Percentiles rank a stretch among this genome's conserved stretches.
Conservation (phyloP, 106 monocot genomes). For the Phalaenopsis equestris region DNA sequence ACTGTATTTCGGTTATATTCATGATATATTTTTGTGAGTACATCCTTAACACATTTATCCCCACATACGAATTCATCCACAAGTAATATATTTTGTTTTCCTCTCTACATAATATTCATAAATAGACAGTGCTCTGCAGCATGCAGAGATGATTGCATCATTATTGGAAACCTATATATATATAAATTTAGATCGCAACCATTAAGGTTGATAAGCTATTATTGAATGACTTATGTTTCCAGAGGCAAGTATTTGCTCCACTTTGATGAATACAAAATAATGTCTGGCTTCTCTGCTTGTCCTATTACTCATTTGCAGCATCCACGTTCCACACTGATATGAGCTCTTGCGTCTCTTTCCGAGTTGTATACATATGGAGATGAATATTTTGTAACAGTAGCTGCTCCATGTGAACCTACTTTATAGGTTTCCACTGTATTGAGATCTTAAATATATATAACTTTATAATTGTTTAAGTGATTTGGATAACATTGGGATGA, state of each 20-base stretch:
- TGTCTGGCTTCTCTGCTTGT: not conserved
- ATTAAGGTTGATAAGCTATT: too few relatives aligned
- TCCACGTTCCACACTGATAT: not conserved
- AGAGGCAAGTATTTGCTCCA: not conserved
- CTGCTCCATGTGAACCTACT: not conserved
- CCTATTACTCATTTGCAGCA: conserved; percentile 1
- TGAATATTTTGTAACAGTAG: not conserved
- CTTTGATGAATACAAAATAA: not conserved
- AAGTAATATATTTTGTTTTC: too few relatives aligned
- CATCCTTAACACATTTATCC: too few relatives aligned
- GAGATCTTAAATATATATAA: not conserved
- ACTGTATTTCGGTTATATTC: too few relatives aligned
- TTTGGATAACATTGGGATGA: not conserved
- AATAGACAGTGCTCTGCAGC: too few relatives aligned
- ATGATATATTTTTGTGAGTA: too few relatives aligned
- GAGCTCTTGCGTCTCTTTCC: not conserved
- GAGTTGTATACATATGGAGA: not conserved
- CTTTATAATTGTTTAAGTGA: not conserved
- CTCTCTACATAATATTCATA: too few relatives aligned
- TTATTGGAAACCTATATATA: not conserved
- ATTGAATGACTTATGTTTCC: not conserved
- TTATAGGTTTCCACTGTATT: not conserved
- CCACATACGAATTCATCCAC: too few relatives aligned
- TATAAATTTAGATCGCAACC: not conserved
- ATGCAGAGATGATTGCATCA: not conserved